A percentile compares a stretch with the other conserved stretches of the same genome.
Conservation (phyloP, 106 monocot genomes). For the Acanthochlamys bracteata region DNA sequence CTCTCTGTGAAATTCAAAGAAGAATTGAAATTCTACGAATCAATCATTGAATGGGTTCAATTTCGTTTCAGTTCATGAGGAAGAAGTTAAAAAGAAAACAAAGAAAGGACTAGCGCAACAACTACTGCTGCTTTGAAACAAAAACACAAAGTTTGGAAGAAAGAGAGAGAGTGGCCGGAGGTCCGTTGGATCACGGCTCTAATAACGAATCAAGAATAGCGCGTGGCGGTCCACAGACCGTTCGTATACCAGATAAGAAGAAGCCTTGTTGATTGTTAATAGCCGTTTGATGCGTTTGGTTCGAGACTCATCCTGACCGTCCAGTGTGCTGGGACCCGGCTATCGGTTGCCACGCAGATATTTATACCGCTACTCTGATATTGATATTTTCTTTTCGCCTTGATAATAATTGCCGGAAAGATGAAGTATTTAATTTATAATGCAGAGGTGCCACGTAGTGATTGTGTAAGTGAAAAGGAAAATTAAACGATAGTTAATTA, state of each 20-base stretch:
- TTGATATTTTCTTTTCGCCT: background rate
- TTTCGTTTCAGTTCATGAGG: background rate
- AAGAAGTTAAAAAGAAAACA: background rate
- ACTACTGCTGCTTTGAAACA: too few species aligned
- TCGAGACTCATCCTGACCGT: background rate
- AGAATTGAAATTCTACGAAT: too few species aligned
- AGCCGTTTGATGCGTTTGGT: background rate
- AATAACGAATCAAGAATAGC: background rate
- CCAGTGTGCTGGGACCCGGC: background rate
- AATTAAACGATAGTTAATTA: too few species aligned
- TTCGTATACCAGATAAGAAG: constrained; percentile 28
- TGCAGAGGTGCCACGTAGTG: too few species aligned
- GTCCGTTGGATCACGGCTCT: constrained; percentile 10
- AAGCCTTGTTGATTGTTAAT: background rate
- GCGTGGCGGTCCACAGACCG: constrained; percentile 20
- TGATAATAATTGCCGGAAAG: background rate
- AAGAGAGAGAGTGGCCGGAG: background rate
- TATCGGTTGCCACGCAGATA: background rate
- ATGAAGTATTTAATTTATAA: too few species aligned
- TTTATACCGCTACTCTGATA: background rate
- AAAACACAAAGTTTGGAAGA: background rate
- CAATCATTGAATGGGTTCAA: too few species aligned
- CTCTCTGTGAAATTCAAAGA: too few species aligned
- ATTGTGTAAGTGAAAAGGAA: too few species aligned
- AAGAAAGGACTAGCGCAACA: background rate